Conservation (phyloP, 306 rosid genomes). For the Citrullus amarus region DNA sequence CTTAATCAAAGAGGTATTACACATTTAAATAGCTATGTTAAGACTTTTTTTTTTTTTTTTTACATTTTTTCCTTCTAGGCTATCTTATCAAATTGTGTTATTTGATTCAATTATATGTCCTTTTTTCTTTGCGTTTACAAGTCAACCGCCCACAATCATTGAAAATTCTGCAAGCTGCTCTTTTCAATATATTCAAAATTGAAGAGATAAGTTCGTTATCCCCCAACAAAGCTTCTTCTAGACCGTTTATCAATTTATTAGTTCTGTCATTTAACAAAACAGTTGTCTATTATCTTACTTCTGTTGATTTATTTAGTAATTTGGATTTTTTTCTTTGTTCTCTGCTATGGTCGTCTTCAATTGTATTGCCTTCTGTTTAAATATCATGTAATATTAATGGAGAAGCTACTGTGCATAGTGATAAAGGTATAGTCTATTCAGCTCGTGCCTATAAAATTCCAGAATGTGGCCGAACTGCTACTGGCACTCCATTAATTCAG, state of each 20-base stretch:
- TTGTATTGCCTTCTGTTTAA: not conserved
- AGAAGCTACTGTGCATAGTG: slow-evolving; percentile 35
- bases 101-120: not conserved
- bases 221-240: not conserved
- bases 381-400: not conserved
- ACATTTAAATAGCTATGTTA: not conserved
- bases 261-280: not conserved
- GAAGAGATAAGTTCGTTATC: not conserved
- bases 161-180: not conserved
- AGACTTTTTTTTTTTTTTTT: not conserved
- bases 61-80: not conserved
- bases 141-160: not conserved
- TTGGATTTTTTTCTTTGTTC: not conserved
- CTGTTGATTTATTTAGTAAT: not conserved
- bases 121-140: not conserved
- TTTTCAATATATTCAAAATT: not conserved
- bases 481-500: slow-evolving; percentile 88
- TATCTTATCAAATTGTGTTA: not conserved
- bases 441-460: slow-evolving; percentile 95
- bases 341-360: not conserved
- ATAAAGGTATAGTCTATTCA: slow-evolving; percentile 86
- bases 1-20: not conserved
- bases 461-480: slow-evolving; percentile 78
- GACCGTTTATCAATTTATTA: not conserved
- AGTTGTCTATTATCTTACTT: not conserved